phyloP scores from a whole-genome alignment of 2,329 filamentous ascomycete species.

The Aspergillus ustus region DNA sequence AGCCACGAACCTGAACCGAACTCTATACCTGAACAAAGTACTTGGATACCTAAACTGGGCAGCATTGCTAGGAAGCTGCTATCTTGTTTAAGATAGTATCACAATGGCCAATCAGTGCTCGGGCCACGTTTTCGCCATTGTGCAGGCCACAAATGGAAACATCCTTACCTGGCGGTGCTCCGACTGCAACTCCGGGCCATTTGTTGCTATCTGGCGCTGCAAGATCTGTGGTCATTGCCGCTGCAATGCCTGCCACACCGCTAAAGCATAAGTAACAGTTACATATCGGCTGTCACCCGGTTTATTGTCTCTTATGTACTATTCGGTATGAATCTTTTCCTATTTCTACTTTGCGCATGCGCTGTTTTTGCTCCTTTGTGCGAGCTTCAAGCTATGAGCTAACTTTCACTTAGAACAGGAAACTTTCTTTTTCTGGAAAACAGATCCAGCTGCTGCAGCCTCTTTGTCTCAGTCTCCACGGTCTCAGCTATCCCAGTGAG shows the following conservation, averaged over 20 bases:
- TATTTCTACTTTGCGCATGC: not conserved
- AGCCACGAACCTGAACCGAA: constrained; percentile 10
- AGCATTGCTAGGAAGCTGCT: not conserved
- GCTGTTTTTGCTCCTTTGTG: constrained; percentile 3
- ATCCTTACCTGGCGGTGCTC: constrained; percentile 51
- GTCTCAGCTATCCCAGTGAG: constrained; percentile 2
- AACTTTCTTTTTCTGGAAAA: constrained; percentile 1
- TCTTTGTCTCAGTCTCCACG: constrained; percentile 15
- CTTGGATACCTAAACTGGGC: not conserved
- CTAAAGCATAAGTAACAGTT: constrained; percentile 35
- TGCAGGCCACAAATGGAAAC: constrained; percentile 48
- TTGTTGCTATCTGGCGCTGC: constrained; percentile 49
- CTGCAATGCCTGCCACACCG: constrained; percentile 46
- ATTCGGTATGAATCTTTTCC: constrained; percentile 14
- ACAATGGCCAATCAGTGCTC: constrained; percentile 47
- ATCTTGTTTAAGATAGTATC: constrained; percentile 8
- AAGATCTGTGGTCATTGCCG: constrained; percentile 48
- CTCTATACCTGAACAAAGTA: constrained; percentile 11
- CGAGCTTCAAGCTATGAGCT: not conserved
- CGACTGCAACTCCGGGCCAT: constrained; percentile 48
- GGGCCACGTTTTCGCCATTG: constrained; percentile 44
- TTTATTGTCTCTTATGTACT: constrained; percentile 12
- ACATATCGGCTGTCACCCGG: constrained; percentile 18
- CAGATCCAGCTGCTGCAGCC: constrained; percentile 11
- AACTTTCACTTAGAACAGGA: not conserved